These are phyloP conservation scores for Rhodamnia argentea DNA, from an alignment of 345 rosid species.

Conservation along the genomic window DNA sequence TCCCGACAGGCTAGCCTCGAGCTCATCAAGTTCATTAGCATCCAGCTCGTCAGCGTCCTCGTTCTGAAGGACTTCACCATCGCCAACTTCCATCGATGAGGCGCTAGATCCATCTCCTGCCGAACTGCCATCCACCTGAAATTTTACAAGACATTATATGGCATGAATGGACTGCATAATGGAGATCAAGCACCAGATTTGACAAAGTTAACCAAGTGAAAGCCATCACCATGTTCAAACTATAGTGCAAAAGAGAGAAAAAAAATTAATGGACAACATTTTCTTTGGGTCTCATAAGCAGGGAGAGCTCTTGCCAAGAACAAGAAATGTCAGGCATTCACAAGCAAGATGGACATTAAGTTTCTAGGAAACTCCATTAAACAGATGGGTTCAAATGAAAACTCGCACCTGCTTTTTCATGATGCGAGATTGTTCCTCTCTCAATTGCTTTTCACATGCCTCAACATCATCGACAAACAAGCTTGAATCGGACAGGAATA, in stretches of 20 bases:
- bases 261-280: background rate
- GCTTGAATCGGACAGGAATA: constrained; percentile 46
- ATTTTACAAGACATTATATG: background rate
- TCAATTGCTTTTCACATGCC: constrained; percentile 42
- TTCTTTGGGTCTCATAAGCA: background rate
- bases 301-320: background rate
- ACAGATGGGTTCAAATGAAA: background rate
- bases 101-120: constrained; percentile 16
- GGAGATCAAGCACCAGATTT: background rate
- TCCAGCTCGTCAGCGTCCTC: constrained; percentile 21
- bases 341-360: background rate
- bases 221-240: background rate
- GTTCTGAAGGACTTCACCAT: constrained; percentile 5
- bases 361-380: background rate
- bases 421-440: constrained; percentile 34
- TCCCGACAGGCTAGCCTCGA: constrained; percentile 16
- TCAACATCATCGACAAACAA: constrained; percentile 55
- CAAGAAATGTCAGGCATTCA: background rate
- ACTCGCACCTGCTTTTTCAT: constrained; percentile 22
- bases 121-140: constrained; percentile 21
- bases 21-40: constrained; percentile 15
- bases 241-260: background rate
- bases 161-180: background rate
- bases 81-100: constrained; percentile 4
- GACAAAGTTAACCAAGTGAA: background rate